Conservation (phyloP, 164 flowering plant genomes). For the Tinospora cordifolia region DNA sequence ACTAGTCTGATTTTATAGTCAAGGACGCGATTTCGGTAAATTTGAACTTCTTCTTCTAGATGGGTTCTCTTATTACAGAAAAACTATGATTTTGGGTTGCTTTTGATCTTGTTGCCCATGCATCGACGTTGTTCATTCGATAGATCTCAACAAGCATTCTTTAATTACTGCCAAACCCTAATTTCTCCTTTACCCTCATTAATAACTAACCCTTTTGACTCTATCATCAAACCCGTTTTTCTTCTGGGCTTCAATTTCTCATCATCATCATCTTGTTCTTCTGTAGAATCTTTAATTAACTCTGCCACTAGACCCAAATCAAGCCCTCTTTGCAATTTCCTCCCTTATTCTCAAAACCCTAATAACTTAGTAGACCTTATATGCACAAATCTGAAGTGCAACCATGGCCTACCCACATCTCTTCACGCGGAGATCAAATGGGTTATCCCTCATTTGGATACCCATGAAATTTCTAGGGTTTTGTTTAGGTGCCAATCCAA, state of each 20-base stretch:
- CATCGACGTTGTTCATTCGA: background rate
- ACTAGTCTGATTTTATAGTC: no score
- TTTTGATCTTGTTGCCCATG: background rate
- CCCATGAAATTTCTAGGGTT: conserved; percentile 54
- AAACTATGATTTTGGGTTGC: background rate
- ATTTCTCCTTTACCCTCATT: background rate
- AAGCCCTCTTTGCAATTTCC: conserved; percentile 32
- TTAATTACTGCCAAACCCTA: background rate
- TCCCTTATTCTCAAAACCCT: conserved; percentile 56
- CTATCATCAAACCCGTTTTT: background rate
- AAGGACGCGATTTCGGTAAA: no score
- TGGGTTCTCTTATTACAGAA: no score
- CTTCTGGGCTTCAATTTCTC: background rate
- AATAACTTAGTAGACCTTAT: conserved; percentile 50
- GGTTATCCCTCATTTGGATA: conserved; percentile 50
- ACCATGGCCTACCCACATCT: conserved; percentile 20
- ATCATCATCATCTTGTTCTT: background rate
- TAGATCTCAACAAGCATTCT: background rate
- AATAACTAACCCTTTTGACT: background rate
- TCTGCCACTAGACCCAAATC: background rate
- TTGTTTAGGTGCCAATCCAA: conserved; percentile 76
- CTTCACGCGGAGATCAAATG: conserved; percentile 26
- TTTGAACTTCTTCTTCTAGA: no score
- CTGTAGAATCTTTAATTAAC: background rate
- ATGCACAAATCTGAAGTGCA: conserved; percentile 42